Percentiles rank a stretch among this genome's conserved stretches.
Conservation (phyloP, 1,284 basidiomycete species). For the Ganoderma multipileum region DNA sequence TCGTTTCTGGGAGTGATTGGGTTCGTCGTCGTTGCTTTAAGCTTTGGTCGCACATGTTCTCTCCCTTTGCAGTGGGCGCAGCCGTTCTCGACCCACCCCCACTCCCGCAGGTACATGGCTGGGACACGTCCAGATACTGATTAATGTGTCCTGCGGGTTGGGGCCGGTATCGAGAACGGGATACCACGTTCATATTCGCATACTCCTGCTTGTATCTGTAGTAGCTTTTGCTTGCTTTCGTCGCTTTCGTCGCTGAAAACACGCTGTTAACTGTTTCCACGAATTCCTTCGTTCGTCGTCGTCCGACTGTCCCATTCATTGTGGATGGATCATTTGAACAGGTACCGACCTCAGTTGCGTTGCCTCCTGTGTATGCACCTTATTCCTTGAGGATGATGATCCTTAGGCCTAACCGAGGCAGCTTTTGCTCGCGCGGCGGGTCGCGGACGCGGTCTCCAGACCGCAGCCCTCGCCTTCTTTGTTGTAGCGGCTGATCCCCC, state of each 20-base stretch:
- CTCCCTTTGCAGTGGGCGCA: slow-evolving; percentile 15
- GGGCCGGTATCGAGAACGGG: slow-evolving; percentile 16
- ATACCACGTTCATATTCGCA: not conserved
- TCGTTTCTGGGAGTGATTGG: not conserved
- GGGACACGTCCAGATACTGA: slow-evolving; percentile 8
- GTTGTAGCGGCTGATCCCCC: not conserved
- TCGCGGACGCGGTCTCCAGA: not conserved
- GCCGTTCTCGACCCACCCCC: not conserved
- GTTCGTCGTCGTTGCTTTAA: not conserved
- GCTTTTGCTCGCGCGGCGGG: not conserved
- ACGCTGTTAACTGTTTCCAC: too few species aligned
- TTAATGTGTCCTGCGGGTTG: slow-evolving; percentile 8
- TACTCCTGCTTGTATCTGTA: slow-evolving; percentile 10
- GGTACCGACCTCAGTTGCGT: not conserved
- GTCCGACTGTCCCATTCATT: not conserved
- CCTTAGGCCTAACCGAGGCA: not conserved
- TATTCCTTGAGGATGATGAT: not conserved
- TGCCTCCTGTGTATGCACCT: not conserved
- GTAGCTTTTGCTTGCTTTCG: not conserved
- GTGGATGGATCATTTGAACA: not conserved
- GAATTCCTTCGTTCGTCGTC: too few species aligned
- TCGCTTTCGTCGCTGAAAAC: not conserved
- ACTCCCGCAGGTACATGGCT: not conserved
- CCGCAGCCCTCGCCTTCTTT: not conserved
- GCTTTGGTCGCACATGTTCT: not conserved